A percentile compares a stretch with the other conserved stretches of the same genome.
These are phyloP conservation scores for Cavenderia fasciculata DNA, from an alignment of 78 protist species.

Conservation along the genomic window DNA sequence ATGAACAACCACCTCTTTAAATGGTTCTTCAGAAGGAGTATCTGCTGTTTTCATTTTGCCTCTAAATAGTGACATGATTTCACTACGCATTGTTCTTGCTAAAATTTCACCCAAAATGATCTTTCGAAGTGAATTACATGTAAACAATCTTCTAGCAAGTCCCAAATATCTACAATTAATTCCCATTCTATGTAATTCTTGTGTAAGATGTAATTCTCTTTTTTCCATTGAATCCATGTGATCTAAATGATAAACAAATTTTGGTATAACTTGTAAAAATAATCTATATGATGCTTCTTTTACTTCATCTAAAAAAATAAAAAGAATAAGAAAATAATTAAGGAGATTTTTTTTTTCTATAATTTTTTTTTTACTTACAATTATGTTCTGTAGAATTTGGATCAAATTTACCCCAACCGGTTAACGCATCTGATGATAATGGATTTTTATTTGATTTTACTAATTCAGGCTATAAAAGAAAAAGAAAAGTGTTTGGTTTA, in stretches of 20 bases:
- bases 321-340: background rate
- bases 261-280: constrained; percentile 67
- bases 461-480: constrained; percentile 42
- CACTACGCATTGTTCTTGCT: constrained; percentile 63
- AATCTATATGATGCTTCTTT: constrained; percentile 71
- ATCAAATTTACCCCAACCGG: constrained; percentile 81
- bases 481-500: background rate
- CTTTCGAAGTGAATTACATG: constrained; percentile 23
- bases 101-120: constrained; percentile 23
- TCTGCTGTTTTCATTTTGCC: constrained; percentile 74
- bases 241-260: background rate
- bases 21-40: constrained; percentile 80
- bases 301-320: constrained; percentile 34
- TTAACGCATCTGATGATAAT: constrained; percentile 52
- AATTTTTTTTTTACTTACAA: background rate
- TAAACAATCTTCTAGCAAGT: constrained; percentile 31
- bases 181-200: constrained; percentile 74
- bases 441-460: constrained; percentile 44
- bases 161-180: constrained; percentile 79
- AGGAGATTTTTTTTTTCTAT: background rate
- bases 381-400: constrained; percentile 36
- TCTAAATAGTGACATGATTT: constrained; percentile 57
- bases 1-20: constrained; percentile 62
- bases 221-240: constrained; percentile 13
- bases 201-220: constrained; percentile 65